Conservation (phyloP, 164 flowering plant species). For the Berberis vulgaris region DNA sequence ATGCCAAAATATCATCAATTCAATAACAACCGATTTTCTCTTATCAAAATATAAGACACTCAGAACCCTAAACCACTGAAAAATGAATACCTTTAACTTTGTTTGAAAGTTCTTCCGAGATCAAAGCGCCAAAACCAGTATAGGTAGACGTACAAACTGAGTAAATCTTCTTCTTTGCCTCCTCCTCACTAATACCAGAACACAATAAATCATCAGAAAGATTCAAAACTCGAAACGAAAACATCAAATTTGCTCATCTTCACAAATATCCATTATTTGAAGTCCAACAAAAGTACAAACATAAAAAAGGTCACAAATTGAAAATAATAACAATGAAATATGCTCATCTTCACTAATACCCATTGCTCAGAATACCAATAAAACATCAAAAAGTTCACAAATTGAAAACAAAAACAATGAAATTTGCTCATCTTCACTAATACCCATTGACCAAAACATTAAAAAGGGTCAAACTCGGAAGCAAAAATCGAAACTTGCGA, state of each 20-base stretch:
- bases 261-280: too few relatives aligned
- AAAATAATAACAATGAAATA: too few relatives aligned
- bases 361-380: too few relatives aligned
- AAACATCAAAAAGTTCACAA: too few relatives aligned
- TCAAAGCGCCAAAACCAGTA: conserved; percentile 90
- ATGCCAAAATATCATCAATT: neutral
- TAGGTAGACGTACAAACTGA: conserved; percentile 82
- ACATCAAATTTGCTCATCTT: too few relatives aligned
- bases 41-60: neutral
- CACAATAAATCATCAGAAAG: too few relatives aligned
- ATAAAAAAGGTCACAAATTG: too few relatives aligned
- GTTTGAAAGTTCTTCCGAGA: conserved; percentile 80
- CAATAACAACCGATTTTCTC: neutral
- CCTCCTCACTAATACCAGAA: conserved; percentile 57
- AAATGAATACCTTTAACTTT: conserved; percentile 73
- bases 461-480: neutral
- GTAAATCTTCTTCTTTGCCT: conserved; percentile 94
- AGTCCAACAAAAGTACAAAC: too few relatives aligned
- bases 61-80: neutral
- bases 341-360: too few relatives aligned
- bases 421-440: neutral
- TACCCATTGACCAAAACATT: conserved; percentile 6
- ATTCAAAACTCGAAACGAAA: too few relatives aligned
- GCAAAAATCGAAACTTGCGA: neutral
- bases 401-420: too few relatives aligned